phyloP scores from a whole-genome alignment of 495 filamentous ascomycete genomes.

The Aspergillus cristatus region DNA sequence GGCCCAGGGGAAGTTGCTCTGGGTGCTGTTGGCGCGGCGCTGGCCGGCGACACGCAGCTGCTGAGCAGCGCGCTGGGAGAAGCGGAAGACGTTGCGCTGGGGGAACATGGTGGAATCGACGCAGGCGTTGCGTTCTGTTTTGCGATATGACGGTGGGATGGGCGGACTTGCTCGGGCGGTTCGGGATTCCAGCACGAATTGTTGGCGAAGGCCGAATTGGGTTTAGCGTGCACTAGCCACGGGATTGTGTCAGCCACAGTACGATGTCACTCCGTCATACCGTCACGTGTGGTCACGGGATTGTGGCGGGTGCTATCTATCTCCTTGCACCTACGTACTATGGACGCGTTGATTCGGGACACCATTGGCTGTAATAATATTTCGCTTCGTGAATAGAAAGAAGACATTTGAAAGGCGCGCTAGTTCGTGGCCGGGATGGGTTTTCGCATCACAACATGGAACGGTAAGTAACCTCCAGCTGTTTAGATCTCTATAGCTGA shows the following conservation, averaged over 20 bases:
- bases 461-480: slow-evolving; percentile 44
- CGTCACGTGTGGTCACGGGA: slow-evolving; percentile 19
- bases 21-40: slow-evolving; percentile 59
- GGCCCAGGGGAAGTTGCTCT: slow-evolving; percentile 38
- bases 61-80: slow-evolving; percentile 48
- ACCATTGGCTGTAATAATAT: too few species aligned
- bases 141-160: slow-evolving; percentile 11
- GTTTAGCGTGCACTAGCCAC: slow-evolving; percentile 24
- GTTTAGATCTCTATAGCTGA: slow-evolving; percentile 7
- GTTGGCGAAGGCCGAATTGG: slow-evolving; percentile 21
- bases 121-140: slow-evolving; percentile 7
- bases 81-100: slow-evolving; percentile 52
- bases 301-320: too few species aligned
- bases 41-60: slow-evolving; percentile 51
- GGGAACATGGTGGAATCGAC: slow-evolving; percentile 48
- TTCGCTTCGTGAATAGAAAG: too few species aligned
- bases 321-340: too few species aligned
- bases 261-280: slow-evolving; percentile 24
- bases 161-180: slow-evolving; percentile 16
- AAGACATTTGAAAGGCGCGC: too few species aligned
- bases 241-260: slow-evolving; percentile 31
- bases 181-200: slow-evolving; percentile 7
- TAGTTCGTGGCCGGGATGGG: slow-evolving; percentile 42
- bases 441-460: slow-evolving; percentile 84
- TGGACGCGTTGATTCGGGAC: too few species aligned